These are phyloP conservation scores for Inonotus hispidus DNA, from an alignment of 1,284 basidiomycete species.

Conservation along the genomic window DNA sequence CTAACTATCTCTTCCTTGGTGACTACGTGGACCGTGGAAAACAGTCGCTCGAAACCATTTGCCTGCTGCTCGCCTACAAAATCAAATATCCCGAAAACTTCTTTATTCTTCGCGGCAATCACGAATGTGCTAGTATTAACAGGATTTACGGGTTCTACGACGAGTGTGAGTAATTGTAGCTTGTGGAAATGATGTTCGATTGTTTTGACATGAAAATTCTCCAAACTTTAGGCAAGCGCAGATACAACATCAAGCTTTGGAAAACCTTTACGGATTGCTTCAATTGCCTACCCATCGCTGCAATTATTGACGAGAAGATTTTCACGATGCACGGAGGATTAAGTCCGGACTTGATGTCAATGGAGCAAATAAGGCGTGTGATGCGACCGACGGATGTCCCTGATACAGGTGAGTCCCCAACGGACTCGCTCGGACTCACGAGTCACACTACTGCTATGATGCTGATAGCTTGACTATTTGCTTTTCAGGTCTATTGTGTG, in stretches of 20 bases:
- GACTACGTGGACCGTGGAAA: slow-evolving; percentile 96
- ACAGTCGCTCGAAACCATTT: slow-evolving; percentile 92
- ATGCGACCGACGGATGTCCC: slow-evolving; percentile 99
- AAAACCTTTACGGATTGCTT: slow-evolving; percentile 98
- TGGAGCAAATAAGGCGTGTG: slow-evolving; percentile 99
- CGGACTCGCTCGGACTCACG: background rate
- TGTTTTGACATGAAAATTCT: slow-evolving; percentile 10
- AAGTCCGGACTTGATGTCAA: slow-evolving; percentile 95
- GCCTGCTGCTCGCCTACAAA: slow-evolving; percentile 88
- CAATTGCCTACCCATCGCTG: slow-evolving; percentile 93
- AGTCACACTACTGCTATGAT: background rate
- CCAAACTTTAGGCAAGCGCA: slow-evolving; percentile 75
- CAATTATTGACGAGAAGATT: slow-evolving; percentile 97
- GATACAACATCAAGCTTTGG: slow-evolving; percentile 98
- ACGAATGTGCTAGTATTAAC: slow-evolving; percentile 94
- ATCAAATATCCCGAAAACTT: slow-evolving; percentile 99
- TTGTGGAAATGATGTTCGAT: background rate
- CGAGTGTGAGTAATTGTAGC: slow-evolving; percentile 63
- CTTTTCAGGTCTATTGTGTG: slow-evolving; percentile 78
- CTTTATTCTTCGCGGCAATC: slow-evolving; percentile 92
- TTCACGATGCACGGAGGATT: slow-evolving; percentile 93
- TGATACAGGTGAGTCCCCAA: slow-evolving; percentile 74
- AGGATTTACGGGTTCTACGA: slow-evolving; percentile 97
- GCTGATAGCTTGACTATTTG: background rate
- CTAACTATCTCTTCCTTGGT: slow-evolving; percentile 93